Evolutionary conservation across 2,329 filamentous ascomycete species (phyloP).

Genomic region (Aspergillus sp.): DNA sequence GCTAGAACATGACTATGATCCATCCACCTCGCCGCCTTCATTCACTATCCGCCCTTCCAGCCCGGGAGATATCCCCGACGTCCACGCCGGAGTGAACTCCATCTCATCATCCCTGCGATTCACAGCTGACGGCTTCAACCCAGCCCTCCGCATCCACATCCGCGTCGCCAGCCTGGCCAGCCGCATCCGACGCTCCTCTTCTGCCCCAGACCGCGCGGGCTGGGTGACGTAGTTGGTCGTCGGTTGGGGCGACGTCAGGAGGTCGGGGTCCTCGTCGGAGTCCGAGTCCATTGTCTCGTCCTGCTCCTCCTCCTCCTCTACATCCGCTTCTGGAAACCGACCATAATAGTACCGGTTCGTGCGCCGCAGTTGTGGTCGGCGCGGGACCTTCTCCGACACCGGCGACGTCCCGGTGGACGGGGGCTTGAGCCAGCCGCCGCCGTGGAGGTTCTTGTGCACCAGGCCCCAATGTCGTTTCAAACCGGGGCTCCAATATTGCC

Average conservation of each 20-base stretch:
- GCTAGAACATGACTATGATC: no score
- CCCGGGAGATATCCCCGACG: conserved; percentile 65
- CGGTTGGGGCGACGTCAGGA: conserved; percentile 25
- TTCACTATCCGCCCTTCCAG: conserved; percentile 63
- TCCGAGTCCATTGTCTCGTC: conserved; percentile 40
- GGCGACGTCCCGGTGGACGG: conserved; percentile 25
- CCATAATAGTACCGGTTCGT: conserved; percentile 23
- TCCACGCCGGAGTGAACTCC: conserved; percentile 61
- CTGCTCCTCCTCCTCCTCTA: conserved; percentile 24
- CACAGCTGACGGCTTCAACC: conserved; percentile 43
- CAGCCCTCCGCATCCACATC: conserved; percentile 64
- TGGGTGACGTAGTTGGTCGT: conserved; percentile 30
- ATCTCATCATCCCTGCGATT: conserved; percentile 47
- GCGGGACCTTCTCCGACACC: conserved; percentile 15
- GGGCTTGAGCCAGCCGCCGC: conserved; percentile 41
- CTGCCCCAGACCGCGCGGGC: conserved; percentile 32
- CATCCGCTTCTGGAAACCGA: conserved; percentile 16
- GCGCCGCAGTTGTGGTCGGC: conserved; percentile 14
- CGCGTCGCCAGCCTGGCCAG: conserved; percentile 59
- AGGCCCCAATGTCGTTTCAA: conserved; percentile 56
- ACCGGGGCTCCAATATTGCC: conserved; percentile 60
- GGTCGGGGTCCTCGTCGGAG: conserved; percentile 32
- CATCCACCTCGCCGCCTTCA: conserved; percentile 6
- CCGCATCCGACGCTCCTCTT: conserved; percentile 48
- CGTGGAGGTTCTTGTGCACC: conserved; percentile 54